Evolutionary conservation across 2,329 filamentous ascomycete species (phyloP).

Genomic region (Fusarium fracticaudum): DNA sequence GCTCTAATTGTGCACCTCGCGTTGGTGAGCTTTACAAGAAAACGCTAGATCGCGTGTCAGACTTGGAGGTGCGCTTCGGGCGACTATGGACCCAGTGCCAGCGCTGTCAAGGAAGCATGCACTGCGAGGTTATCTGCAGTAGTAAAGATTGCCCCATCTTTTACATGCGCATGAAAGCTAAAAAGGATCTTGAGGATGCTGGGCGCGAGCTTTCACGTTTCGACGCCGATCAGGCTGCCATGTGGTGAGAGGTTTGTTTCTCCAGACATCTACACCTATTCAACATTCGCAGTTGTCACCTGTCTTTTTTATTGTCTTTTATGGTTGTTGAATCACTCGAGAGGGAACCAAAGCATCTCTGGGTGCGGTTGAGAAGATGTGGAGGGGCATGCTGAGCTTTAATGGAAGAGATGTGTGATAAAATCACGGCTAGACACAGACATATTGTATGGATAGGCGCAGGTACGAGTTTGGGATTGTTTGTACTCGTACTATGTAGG

Average conservation of each 20-base stretch:
- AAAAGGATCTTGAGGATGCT: constrained; percentile 97
- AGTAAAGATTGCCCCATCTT: constrained; percentile 98
- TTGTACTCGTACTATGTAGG: constrained; percentile 37
- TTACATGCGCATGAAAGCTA: constrained; percentile 99
- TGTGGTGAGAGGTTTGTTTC: constrained; percentile 54
- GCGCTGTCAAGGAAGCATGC: constrained; percentile 95
- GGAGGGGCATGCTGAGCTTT: constrained; percentile 4
- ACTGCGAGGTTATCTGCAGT: constrained; percentile 97
- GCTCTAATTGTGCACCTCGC: constrained; percentile 82
- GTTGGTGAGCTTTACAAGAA: constrained; percentile 95
- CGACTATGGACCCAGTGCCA: constrained; percentile 98
- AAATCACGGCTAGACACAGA: constrained; percentile 12
- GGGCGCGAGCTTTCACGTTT: constrained; percentile 91
- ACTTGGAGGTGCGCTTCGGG: constrained; percentile 92
- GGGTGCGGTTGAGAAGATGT: constrained; percentile 6
- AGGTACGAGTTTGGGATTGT: constrained; percentile 24
- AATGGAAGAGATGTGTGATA: constrained; percentile 22
- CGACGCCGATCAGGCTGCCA: constrained; percentile 81
- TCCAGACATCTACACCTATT: not conserved
- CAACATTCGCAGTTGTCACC: not conserved
- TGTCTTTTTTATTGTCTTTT: constrained; percentile 2
- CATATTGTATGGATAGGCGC: constrained; percentile 27
- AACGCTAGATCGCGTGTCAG: constrained; percentile 85
- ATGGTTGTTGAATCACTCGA: not conserved
- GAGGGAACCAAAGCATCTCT: not conserved